Evolutionary conservation across 495 filamentous ascomycete genomes (phyloP).

Genomic region (Parathielavia appendiculata): DNA sequence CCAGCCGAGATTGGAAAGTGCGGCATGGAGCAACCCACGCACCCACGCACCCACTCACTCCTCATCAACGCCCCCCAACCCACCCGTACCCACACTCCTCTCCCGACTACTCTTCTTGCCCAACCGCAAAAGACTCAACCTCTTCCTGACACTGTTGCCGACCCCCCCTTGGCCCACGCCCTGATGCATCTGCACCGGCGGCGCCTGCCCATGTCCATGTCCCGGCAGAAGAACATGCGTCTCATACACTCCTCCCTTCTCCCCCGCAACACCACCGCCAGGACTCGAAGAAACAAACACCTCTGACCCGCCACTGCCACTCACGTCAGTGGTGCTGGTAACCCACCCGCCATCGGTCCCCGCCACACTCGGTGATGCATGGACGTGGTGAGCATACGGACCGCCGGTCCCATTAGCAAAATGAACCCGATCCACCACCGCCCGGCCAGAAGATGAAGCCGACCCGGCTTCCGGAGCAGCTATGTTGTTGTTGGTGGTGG

Average conservation of each 20-base stretch:
- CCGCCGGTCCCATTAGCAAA: not conserved
- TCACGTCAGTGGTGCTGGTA: not conserved
- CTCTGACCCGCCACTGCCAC: not conserved
- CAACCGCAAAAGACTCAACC: conserved; percentile 63
- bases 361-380: not conserved
- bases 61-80: conserved; percentile 41
- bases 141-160: conserved; percentile 54
- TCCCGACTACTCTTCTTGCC: conserved; percentile 58
- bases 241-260: conserved; percentile 8
- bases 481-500: not conserved
- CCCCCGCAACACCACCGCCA: not conserved
- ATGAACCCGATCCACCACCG: not conserved
- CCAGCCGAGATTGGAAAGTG: too few species aligned
- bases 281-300: not conserved
- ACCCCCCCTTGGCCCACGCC: conserved; percentile 9
- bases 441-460: not conserved
- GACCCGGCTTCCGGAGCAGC: not conserved
- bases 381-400: not conserved
- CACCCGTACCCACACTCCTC: not conserved
- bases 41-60: conserved; percentile 17
- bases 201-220: conserved; percentile 3
- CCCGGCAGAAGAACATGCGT: not conserved
- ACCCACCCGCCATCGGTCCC: not conserved
- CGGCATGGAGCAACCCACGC: too few species aligned
- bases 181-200: not conserved